phyloP scores from a whole-genome alignment of 805 yeast genomes.

The Clavispora vitiphila region DNA sequence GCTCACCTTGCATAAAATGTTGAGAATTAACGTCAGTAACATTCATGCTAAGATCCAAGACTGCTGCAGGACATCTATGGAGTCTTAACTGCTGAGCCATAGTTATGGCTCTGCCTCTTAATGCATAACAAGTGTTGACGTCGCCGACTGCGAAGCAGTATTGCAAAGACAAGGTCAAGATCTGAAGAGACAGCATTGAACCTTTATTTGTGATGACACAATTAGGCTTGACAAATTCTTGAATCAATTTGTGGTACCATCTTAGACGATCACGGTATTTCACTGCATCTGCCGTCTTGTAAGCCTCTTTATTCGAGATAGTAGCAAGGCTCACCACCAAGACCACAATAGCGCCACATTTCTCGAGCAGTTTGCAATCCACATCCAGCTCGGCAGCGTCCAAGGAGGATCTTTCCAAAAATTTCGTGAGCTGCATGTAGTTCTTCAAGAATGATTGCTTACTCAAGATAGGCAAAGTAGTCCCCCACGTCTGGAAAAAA shows the following conservation, averaged over 20 bases:
- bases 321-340: constrained; percentile 45
- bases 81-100: constrained; percentile 84
- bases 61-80: constrained; percentile 84
- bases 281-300: constrained; percentile 4
- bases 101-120: constrained; percentile 69
- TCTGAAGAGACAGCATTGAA: constrained; percentile 65
- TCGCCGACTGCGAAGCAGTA: constrained; percentile 73
- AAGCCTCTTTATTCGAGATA: constrained; percentile 32
- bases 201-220: constrained; percentile 53
- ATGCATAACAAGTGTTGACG: constrained; percentile 64
- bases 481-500: constrained; percentile 77
- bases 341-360: constrained; percentile 52
- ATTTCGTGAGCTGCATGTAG: constrained; percentile 44
- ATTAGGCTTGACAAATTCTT: constrained; percentile 56
- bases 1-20: constrained; percentile 71
- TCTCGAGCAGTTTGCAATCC: constrained; percentile 37
- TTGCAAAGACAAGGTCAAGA: constrained; percentile 61
- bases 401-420: constrained; percentile 37
- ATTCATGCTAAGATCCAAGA: constrained; percentile 53
- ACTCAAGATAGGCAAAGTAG: constrained; percentile 63
- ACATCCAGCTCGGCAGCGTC: constrained; percentile 9
- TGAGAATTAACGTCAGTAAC: constrained; percentile 37
- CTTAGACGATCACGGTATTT: constrained; percentile 20
- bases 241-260: constrained; percentile 57
- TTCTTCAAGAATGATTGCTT: constrained; percentile 60